phyloP scores from a whole-genome alignment of 495 filamentous ascomycete genomes.

The Thozetella sp. region DNA sequence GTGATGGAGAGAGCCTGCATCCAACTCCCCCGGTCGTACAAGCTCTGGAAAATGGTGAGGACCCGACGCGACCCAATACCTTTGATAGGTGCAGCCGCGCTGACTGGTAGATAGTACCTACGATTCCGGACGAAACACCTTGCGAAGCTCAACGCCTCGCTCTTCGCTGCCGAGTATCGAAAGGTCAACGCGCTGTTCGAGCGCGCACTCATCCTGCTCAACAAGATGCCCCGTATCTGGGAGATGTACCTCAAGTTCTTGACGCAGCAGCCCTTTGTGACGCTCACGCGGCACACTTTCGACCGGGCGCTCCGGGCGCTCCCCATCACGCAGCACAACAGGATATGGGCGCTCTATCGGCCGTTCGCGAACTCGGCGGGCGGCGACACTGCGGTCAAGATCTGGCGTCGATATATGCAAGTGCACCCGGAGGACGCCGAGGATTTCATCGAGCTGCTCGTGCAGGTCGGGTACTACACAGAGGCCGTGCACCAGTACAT shows the following conservation, averaged over 20 bases:
- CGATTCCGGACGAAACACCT: constrained; percentile 83
- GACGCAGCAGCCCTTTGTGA: constrained; percentile 87
- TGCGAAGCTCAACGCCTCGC: constrained; percentile 79
- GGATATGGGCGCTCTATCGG: constrained; percentile 92
- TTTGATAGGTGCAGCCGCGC: constrained; percentile 1
- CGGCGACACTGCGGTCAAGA: constrained; percentile 86
- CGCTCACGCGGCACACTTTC: constrained; percentile 87
- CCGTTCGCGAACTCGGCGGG: constrained; percentile 93
- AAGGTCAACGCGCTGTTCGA: constrained; percentile 98
- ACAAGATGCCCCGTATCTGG: constrained; percentile 99
- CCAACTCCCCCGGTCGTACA: constrained; percentile 91
- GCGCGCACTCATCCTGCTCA: constrained; percentile 88
- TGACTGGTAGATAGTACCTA: constrained; percentile 67
- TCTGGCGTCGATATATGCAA: constrained; percentile 97
- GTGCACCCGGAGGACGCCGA: constrained; percentile 95
- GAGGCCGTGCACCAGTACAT: constrained; percentile 94
- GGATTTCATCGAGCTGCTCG: constrained; percentile 87
- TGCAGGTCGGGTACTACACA: constrained; percentile 82
- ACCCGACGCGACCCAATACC: not conserved
- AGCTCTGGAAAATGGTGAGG: constrained; percentile 94
- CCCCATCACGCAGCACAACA: constrained; percentile 96
- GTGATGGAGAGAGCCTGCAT: constrained; percentile 91
- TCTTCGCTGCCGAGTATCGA: constrained; percentile 77
- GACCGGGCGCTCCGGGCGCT: constrained; percentile 92
- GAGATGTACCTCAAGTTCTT: constrained; percentile 96